Conservation (phyloP, 306 rosid genomes). For the Corylus americana region DNA sequence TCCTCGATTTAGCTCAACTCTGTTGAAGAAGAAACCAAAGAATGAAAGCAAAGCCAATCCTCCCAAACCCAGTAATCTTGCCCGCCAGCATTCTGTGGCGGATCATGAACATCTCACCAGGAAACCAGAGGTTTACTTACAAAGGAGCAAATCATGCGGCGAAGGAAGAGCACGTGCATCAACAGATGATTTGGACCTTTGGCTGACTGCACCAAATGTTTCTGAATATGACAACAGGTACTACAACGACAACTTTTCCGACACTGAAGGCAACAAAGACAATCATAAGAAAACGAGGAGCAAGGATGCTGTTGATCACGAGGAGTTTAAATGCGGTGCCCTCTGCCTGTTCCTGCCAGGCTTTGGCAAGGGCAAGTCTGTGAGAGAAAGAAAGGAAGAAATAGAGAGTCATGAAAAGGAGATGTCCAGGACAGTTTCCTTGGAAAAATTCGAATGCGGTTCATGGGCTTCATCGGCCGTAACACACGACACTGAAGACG, state of each 20-base stretch:
- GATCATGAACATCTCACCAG: background rate
- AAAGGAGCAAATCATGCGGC: constrained; percentile 66
- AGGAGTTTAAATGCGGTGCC: constrained; percentile 66
- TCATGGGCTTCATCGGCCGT: constrained; percentile 84
- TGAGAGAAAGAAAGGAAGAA: constrained; percentile 45
- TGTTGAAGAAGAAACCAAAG: constrained; percentile 44
- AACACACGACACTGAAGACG: constrained; percentile 41
- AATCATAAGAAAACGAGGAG: constrained; percentile 33
- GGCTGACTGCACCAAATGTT: constrained; percentile 44
- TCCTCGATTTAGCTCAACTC: constrained; percentile 34
- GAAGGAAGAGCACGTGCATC: constrained; percentile 45
- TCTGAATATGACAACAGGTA: constrained; percentile 28
- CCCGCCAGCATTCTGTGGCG: constrained; percentile 21
- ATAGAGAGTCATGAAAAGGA: constrained; percentile 16
- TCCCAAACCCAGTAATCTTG: constrained; percentile 23
- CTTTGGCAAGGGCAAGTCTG: constrained; percentile 54
- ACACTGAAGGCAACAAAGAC: constrained; percentile 35
- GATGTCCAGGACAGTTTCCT: constrained; percentile 67
- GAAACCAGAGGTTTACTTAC: constrained; percentile 39
- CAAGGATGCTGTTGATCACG: constrained; percentile 22
- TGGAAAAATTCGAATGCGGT: constrained; percentile 91
- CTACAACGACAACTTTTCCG: constrained; percentile 33
- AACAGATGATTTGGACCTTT: constrained; percentile 58
- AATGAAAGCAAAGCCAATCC: constrained; percentile 32
- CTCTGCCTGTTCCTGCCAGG: constrained; percentile 76